A percentile compares a stretch with the other conserved stretches of the same genome.
phyloP scores from a whole-genome alignment of 1,284 basidiomycete species.

The Singerocomus inundabilis region DNA sequence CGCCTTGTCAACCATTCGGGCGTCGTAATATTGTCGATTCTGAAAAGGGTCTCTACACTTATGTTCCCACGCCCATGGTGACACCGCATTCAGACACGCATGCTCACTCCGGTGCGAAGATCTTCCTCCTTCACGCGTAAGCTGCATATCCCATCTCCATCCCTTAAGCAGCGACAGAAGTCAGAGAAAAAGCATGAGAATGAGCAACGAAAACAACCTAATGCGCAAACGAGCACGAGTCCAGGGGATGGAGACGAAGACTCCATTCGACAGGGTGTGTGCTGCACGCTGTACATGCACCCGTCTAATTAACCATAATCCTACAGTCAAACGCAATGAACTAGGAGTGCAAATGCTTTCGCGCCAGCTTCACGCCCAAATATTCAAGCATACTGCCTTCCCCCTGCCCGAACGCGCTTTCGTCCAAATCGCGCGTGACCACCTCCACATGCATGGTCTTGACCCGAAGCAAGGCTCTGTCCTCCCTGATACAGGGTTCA shows the following conservation, averaged over 20 bases:
- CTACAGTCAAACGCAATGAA: constrained; percentile 71
- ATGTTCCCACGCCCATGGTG: constrained; percentile 10
- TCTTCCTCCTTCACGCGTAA: constrained; percentile 14
- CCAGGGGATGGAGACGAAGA: background rate
- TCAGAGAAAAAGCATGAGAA: background rate
- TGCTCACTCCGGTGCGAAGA: constrained; percentile 20
- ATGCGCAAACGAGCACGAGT: background rate
- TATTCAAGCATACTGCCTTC: constrained; percentile 75
- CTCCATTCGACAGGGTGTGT: constrained; percentile 8
- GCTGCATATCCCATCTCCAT: constrained; percentile 13
- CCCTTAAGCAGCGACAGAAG: constrained; percentile 15
- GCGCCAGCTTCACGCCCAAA: constrained; percentile 73
- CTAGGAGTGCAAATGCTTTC: constrained; percentile 93
- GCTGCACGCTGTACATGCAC: background rate
- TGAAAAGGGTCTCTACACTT: background rate
- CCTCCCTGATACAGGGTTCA: constrained; percentile 76
- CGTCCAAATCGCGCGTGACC: constrained; percentile 75
- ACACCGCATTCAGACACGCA: constrained; percentile 3
- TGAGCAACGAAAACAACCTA: background rate
- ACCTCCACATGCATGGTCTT: constrained; percentile 78
- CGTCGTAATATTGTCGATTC: no score
- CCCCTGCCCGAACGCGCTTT: constrained; percentile 61
- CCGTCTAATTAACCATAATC: background rate
- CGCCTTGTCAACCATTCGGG: no score
- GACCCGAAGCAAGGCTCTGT: constrained; percentile 79